A percentile compares a stretch with the other conserved stretches of the same genome.
These are phyloP conservation scores for Nepenthes alata DNA, from an alignment of 179 eudicot genomes.

Conservation along the genomic window DNA sequence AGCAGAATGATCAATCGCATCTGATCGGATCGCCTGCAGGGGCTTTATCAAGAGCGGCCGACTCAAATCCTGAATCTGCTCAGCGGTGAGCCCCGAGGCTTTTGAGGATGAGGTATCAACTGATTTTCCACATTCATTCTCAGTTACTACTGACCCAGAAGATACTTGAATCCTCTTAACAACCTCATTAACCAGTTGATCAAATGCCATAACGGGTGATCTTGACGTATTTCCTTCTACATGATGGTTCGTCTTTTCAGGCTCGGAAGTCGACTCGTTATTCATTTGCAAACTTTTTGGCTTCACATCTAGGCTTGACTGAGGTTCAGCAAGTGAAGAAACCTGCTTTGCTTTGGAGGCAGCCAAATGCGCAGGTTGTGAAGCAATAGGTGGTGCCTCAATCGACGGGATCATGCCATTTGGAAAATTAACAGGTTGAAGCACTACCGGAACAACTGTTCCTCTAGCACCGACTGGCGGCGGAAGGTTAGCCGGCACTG, in stretches of 20 bases:
- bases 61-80: conserved; percentile 30
- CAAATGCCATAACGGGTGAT: conserved; percentile 10
- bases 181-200: conserved; percentile 21
- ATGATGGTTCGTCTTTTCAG: neutral
- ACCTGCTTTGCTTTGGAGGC: conserved; percentile 26
- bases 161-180: conserved; percentile 20
- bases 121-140: conserved; percentile 17
- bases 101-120: conserved; percentile 16
- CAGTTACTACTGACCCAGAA: conserved; percentile 15
- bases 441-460: conserved; percentile 58
- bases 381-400: conserved; percentile 34
- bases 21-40: conserved; percentile 37
- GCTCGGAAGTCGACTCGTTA: conserved; percentile 15
- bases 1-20: conserved; percentile 15
- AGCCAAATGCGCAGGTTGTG: conserved; percentile 35
- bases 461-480: conserved; percentile 44
- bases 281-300: conserved; percentile 17
- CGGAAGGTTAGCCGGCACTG: conserved; percentile 28
- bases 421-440: conserved; percentile 40
- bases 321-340: conserved; percentile 5
- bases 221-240: neutral
- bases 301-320: conserved; percentile 16
- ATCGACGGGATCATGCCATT: conserved; percentile 28
- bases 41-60: conserved; percentile 54
- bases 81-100: conserved; percentile 19